These are phyloP conservation scores for Candida sp. DNA, from an alignment of 1,139 yeast genomes.

Conservation along the genomic window DNA sequence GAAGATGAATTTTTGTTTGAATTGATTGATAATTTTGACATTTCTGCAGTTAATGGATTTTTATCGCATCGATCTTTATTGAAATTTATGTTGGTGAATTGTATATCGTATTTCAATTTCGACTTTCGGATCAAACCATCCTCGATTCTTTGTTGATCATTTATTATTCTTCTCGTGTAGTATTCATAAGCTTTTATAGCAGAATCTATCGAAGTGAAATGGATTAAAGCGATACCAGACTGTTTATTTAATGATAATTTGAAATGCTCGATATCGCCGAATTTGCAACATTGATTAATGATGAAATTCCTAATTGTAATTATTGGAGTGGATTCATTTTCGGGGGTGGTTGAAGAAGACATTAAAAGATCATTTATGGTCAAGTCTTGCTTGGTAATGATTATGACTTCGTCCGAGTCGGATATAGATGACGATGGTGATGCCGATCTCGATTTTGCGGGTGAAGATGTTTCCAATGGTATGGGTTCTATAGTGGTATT, in stretches of 20 bases:
- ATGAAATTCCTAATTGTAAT: slow-evolving; percentile 8
- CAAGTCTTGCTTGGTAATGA: slow-evolving; percentile 1
- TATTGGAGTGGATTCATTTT: slow-evolving; percentile 1
- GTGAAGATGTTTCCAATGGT: not conserved
- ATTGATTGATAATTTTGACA: not conserved
- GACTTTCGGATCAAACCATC: slow-evolving; percentile 1
- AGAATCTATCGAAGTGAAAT: slow-evolving; percentile 39
- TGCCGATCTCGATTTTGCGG: not conserved
- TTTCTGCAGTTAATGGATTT: slow-evolving; percentile 8
- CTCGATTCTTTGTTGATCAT: slow-evolving; percentile 18
- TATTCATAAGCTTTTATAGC: slow-evolving; percentile 37
- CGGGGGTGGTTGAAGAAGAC: not conserved
- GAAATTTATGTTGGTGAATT: slow-evolving; percentile 19
- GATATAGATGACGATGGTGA: not conserved
- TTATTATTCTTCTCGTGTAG: slow-evolving; percentile 21
- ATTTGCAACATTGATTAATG: slow-evolving; percentile 20
- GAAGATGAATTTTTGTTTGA: not conserved
- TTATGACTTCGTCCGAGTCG: not conserved
- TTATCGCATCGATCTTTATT: slow-evolving; percentile 37
- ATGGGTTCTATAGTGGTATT: not conserved
- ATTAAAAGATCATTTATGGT: not conserved
- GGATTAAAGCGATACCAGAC: slow-evolving; percentile 19
- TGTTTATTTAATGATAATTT: slow-evolving; percentile 7
- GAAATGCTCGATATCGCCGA: slow-evolving; percentile 36
- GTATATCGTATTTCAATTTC: slow-evolving; percentile 11